These are phyloP conservation scores for Xerocomellus amylosporus DNA, from an alignment of 768 basidiomycete species.

Conservation along the genomic window DNA sequence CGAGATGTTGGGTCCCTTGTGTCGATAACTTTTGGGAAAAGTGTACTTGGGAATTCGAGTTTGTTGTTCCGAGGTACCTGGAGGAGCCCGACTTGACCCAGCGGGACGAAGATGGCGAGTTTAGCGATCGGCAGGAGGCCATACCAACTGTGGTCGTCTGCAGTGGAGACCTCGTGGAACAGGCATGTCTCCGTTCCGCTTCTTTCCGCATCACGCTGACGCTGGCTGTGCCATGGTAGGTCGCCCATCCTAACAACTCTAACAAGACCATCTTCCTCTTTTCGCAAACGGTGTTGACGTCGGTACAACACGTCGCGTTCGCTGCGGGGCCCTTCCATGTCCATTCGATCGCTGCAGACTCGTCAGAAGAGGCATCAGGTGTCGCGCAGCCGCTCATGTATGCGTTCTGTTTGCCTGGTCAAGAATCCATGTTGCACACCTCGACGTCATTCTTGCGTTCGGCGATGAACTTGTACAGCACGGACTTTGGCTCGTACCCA, in stretches of 20 bases:
- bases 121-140: conserved; percentile 51
- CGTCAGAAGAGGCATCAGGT: conserved; percentile 58
- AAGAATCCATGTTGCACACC: conserved; percentile 64
- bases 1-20: conserved; percentile 99
- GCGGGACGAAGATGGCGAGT: conserved; percentile 43
- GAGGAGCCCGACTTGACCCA: conserved; percentile 47
- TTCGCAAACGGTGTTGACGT: conserved; percentile 79
- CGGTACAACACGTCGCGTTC: conserved; percentile 95
- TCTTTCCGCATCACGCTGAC: background rate
- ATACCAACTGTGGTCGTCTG: conserved; percentile 86
- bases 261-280: conserved; percentile 95
- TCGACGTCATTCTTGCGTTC: conserved; percentile 77
- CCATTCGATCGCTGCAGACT: conserved; percentile 63
- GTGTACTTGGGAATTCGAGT: conserved; percentile 98
- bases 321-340: conserved; percentile 94
- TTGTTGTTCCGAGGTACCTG: conserved; percentile 83
- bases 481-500: conserved; percentile 94
- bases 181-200: conserved; percentile 49
- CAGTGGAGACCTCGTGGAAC: conserved; percentile 93
- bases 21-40: conserved; percentile 93
- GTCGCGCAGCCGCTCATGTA: conserved; percentile 75
- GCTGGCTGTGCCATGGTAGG: conserved; percentile 41
- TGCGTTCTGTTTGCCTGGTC: conserved; percentile 90
- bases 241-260: conserved; percentile 90
- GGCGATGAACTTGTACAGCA: conserved; percentile 89